Percentiles rank a stretch among this genome's conserved stretches.
These are phyloP conservation scores for Astrothelium macrocarpum DNA, from an alignment of 495 filamentous ascomycete genomes.

Conservation along the genomic window DNA sequence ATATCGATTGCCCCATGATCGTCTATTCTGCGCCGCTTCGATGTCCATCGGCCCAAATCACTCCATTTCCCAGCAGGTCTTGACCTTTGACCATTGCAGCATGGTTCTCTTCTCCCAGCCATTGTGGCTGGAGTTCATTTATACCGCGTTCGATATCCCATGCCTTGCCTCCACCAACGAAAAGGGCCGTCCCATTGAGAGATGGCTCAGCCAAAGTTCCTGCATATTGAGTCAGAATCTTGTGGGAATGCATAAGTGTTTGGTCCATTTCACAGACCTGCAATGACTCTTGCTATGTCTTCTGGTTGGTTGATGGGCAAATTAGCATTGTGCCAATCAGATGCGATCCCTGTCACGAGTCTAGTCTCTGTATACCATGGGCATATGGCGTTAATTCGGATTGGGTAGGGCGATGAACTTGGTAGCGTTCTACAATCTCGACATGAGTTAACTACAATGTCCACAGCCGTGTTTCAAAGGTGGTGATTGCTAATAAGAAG, in stretches of 20 bases:
- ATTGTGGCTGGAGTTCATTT: slow-evolving; percentile 10
- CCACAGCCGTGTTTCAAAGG: too few relatives aligned
- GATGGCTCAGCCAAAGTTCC: slow-evolving; percentile 12
- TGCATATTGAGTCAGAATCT: background rate
- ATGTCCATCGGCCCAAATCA: slow-evolving; percentile 14
- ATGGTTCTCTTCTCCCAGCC: slow-evolving; percentile 18
- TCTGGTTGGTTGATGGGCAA: slow-evolving; percentile 39
- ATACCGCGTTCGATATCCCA: slow-evolving; percentile 19
- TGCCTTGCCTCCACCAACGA: slow-evolving; percentile 16
- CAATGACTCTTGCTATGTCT: slow-evolving; percentile 38
- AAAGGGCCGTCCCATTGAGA: slow-evolving; percentile 15
- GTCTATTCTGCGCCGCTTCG: slow-evolving; percentile 7
- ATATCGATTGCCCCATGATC: too few relatives aligned
- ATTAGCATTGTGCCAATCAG: slow-evolving; percentile 36
- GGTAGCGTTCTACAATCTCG: background rate
- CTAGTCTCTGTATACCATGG: slow-evolving; percentile 45
- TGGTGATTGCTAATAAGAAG: background rate
- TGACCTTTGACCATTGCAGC: slow-evolving; percentile 12
- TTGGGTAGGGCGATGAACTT: background rate
- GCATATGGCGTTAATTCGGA: slow-evolving; percentile 46
- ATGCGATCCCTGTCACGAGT: slow-evolving; percentile 35
- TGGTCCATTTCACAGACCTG: slow-evolving; percentile 23
- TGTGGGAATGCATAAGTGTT: background rate
- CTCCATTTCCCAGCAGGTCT: slow-evolving; percentile 17
- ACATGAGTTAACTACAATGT: background rate